phyloP scores from a whole-genome alignment of 176 grass and related monocot genomes.

The Aegilops longissima region DNA sequence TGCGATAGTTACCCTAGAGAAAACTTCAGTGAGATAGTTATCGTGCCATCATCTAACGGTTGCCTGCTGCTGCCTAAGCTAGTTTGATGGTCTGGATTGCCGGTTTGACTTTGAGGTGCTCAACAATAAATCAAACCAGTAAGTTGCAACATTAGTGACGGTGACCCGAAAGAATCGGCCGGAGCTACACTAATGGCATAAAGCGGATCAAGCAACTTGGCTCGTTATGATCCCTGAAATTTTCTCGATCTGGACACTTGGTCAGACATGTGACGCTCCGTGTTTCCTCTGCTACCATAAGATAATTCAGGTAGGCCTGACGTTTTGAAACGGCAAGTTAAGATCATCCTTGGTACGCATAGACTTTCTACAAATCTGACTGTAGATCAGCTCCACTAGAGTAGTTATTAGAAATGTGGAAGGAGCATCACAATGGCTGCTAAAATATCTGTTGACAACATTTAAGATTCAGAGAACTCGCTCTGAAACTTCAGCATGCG shows the following conservation, averaged over 20 bases:
- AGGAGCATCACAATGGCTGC: not conserved
- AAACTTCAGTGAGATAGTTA: too few relatives aligned
- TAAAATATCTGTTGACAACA: constrained; percentile 23
- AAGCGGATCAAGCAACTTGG: not conserved
- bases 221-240: not conserved
- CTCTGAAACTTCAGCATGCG: constrained; percentile 7
- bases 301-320: not conserved
- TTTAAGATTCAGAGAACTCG: not conserved
- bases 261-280: not conserved
- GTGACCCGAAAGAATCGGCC: not conserved
- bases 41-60: not conserved
- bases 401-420: not conserved
- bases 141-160: not conserved
- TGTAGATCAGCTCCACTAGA: not conserved
- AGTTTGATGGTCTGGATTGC: not conserved
- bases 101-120: constrained; percentile 31
- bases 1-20: not conserved
- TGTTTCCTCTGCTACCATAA: not conserved
- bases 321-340: not conserved
- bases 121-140: not conserved
- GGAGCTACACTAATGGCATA: not conserved
- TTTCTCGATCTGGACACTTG: not conserved
- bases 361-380: not conserved
- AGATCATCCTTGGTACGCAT: not conserved
- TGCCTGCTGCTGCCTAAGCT: not conserved